Evolutionary conservation across 352 stramenopile species (phyloP), one percentile per base, ranked within the genome.

Genomic region (Halophytophthora polymorphica): DNA sequence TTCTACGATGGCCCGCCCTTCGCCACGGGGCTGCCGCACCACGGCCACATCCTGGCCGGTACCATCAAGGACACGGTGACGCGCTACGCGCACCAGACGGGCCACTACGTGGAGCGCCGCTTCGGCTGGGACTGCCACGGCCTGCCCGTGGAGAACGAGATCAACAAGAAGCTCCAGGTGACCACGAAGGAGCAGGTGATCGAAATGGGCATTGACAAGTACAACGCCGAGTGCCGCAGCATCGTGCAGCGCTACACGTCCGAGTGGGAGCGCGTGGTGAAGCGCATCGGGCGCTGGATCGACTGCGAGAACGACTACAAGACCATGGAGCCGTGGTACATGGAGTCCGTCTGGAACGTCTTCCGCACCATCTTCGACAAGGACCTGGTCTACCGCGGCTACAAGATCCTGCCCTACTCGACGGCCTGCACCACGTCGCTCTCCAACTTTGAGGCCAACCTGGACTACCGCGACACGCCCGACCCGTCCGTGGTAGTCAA

Each of bases 301-400:
- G 97, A 99, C 76, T 99, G 98, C 71, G 68, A 98, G 69, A 99
- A 99, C 77, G 97, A 99, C 78, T 99, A 99, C 82, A 99, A 99
- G 78, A 99, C 97, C 13, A 98, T 99, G 95, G 97, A 99, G 72
- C 89, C 96, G 6, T 96, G 83, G 61, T 99, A 98, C 86, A 99
- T 99, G 97, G 97, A 99, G 76, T 97, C 75, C 52, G 96, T 99
- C 14, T 99, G 97, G 97, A 98, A 98, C 92, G 97, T 99, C 21
- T 99, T 99, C 79, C 92, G 94, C 53, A 93, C 88, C 42, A 90
- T 99, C 44, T 98, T 97, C 69, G 82, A 99, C 45, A 99, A 99
- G 74, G 84, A 93, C 35, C 83, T 99, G 28, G 90, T 99, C 34
- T 99, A 99, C 77, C 90, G 97, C 38, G 97, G 97, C 25, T 99